Evolutionary conservation across 2,329 filamentous ascomycete genomes (phyloP).

Genomic region (Stagonosporopsis vannaccii): DNA sequence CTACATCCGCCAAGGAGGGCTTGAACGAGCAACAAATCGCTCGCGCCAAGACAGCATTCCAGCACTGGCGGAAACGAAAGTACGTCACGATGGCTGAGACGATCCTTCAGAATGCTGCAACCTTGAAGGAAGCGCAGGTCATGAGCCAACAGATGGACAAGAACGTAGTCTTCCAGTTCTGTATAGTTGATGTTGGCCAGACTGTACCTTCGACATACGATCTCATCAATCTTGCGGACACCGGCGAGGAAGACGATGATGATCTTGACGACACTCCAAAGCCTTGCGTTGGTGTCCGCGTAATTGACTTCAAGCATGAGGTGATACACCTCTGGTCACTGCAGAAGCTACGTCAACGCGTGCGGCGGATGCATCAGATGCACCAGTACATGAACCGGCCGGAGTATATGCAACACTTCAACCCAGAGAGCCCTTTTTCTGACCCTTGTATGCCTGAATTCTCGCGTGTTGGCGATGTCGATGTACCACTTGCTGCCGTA

Average conservation of each 20-base stretch:
- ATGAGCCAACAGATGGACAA: conserved; percentile 98
- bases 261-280: conserved; percentile 82
- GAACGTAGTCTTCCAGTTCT: conserved; percentile 92
- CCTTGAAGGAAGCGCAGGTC: conserved; percentile 93
- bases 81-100: conserved; percentile 95
- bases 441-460: conserved; percentile 92
- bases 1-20: conserved; percentile 57
- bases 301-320: conserved; percentile 86
- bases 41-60: conserved; percentile 70
- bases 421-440: conserved; percentile 89
- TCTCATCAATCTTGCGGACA: conserved; percentile 89
- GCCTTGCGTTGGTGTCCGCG: conserved; percentile 87
- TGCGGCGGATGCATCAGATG: conserved; percentile 94
- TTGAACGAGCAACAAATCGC: conserved; percentile 69
- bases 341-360: conserved; percentile 85
- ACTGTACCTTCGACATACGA: conserved; percentile 93
- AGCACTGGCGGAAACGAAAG: conserved; percentile 81
- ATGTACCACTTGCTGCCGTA: conserved; percentile 89
- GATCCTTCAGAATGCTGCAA: conserved; percentile 84
- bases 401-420: conserved; percentile 92
- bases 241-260: conserved; percentile 85
- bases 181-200: conserved; percentile 87
- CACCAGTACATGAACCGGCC: conserved; percentile 95
- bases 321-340: conserved; percentile 94
- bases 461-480: conserved; percentile 89